These are phyloP conservation scores for Termitomyces sp. DNA, from an alignment of 768 basidiomycete species.

Conservation along the genomic window DNA sequence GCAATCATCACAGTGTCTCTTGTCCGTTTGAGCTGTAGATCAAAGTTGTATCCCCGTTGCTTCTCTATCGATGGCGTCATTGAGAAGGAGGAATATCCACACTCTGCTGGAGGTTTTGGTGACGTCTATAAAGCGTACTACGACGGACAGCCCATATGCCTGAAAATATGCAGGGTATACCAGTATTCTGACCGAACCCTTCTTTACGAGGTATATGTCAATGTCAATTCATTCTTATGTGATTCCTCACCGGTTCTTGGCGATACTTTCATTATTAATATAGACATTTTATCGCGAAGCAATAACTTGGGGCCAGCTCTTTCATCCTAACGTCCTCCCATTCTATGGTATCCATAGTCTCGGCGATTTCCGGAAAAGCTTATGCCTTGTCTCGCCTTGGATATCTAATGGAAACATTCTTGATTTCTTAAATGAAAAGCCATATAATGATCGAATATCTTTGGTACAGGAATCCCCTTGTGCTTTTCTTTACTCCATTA, in stretches of 20 bases:
- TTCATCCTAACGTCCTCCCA: slow-evolving; percentile 21
- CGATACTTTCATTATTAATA: background rate
- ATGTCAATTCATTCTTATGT: background rate
- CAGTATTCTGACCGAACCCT: slow-evolving; percentile 13
- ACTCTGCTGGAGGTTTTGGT: slow-evolving; percentile 19
- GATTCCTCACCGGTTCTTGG: background rate
- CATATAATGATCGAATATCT: slow-evolving; percentile 4
- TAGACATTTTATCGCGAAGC: slow-evolving; percentile 9
- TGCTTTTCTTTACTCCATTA: slow-evolving; percentile 6
- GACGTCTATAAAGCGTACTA: slow-evolving; percentile 22
- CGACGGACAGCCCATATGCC: slow-evolving; percentile 14
- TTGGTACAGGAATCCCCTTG: background rate
- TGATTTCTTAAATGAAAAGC: slow-evolving; percentile 12
- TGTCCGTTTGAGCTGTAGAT: slow-evolving; percentile 16
- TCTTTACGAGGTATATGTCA: slow-evolving; percentile 16
- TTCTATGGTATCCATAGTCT: slow-evolving; percentile 31
- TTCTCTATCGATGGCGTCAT: slow-evolving; percentile 11
- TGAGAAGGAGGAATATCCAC: slow-evolving; percentile 2
- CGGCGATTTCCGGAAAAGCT: slow-evolving; percentile 14
- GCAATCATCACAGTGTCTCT: slow-evolving; percentile 11
- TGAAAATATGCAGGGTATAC: slow-evolving; percentile 21
- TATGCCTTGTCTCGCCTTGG: slow-evolving; percentile 31
- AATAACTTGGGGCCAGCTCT: slow-evolving; percentile 8
- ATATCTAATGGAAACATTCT: slow-evolving; percentile 28
- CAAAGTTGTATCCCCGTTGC: slow-evolving; percentile 20